A percentile compares a stretch with the other conserved stretches of the same genome.
phyloP scores from a whole-genome alignment of 129 eudicot species.

The Artemisia annua region DNA sequence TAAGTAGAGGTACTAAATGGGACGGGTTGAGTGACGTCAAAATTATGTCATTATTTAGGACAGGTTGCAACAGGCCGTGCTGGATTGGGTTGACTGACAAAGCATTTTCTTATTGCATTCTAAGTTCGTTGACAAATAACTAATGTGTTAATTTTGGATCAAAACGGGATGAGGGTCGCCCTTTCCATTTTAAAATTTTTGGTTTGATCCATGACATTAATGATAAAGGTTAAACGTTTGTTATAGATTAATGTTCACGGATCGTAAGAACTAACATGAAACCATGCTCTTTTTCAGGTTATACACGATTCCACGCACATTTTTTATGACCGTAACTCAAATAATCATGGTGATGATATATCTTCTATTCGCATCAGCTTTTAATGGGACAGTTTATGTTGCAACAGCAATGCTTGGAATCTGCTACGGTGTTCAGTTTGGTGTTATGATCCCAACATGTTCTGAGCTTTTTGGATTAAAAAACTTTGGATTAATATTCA shows the following conservation, averaged over 20 bases:
- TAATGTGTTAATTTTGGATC: too few relatives aligned
- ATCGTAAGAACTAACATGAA: too few relatives aligned
- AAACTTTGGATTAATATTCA: conserved; percentile 74
- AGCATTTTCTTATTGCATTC: too few relatives aligned
- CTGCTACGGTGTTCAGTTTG: conserved; percentile 81
- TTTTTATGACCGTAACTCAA: conserved; percentile 79
- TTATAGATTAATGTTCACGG: not conserved
- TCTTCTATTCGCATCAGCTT: conserved; percentile 76
- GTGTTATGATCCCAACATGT: conserved; percentile 82
- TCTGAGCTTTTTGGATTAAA: conserved; percentile 89
- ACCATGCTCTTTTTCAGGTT: conserved; percentile 40
- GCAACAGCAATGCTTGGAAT: conserved; percentile 88
- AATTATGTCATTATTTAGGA: too few relatives aligned
- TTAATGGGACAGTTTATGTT: conserved; percentile 61
- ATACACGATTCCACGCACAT: conserved; percentile 71
- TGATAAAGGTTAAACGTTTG: not conserved
- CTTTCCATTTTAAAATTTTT: too few relatives aligned
- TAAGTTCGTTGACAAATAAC: too few relatives aligned
- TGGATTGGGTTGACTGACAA: too few relatives aligned
- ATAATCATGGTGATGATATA: conserved; percentile 63
- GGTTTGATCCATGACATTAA: not conserved
- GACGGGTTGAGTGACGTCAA: too few relatives aligned
- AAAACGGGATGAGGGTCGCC: too few relatives aligned
- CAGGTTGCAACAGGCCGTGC: too few relatives aligned
- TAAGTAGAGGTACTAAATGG: too few relatives aligned